These are phyloP conservation scores for Jatropha multifida DNA, from an alignment of 441 rosid species.

Conservation along the genomic window DNA sequence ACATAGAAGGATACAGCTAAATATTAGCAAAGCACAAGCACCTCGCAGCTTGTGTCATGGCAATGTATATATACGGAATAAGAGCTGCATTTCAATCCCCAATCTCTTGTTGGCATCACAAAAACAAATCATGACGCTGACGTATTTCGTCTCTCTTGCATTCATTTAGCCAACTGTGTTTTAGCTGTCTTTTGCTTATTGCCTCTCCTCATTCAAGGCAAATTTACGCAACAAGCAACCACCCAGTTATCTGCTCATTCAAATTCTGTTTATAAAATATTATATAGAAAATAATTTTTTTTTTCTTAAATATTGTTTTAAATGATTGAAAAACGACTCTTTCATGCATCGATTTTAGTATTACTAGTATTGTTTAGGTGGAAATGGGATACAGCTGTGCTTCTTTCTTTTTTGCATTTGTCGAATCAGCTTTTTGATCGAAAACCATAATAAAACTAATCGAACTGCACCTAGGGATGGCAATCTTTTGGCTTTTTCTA, in stretches of 20 bases:
- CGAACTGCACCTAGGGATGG: neutral
- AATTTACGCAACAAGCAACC: too few relatives aligned
- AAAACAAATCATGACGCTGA: neutral
- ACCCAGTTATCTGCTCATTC: neutral
- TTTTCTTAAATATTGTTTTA: too few relatives aligned
- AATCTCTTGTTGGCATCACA: too few relatives aligned
- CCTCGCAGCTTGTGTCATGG: neutral
- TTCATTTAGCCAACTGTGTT: neutral
- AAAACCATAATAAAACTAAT: neutral
- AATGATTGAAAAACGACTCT: neutral
- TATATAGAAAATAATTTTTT: too few relatives aligned
- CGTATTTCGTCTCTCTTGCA: neutral
- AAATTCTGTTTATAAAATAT: neutral
- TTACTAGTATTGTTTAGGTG: too few relatives aligned
- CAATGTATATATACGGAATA: neutral
- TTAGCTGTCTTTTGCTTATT: constrained; percentile 17
- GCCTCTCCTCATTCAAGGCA: neutral
- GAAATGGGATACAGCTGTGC: constrained; percentile 6
- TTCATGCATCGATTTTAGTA: too few relatives aligned
- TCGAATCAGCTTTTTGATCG: neutral
- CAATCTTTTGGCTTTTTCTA: neutral
- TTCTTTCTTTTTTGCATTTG: neutral
- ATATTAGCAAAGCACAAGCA: neutral
- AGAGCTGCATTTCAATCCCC: neutral
- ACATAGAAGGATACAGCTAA: constrained; percentile 5